Conservation (phyloP, 2,329 filamentous ascomycete genomes). For the Fusarium setosum region DNA sequence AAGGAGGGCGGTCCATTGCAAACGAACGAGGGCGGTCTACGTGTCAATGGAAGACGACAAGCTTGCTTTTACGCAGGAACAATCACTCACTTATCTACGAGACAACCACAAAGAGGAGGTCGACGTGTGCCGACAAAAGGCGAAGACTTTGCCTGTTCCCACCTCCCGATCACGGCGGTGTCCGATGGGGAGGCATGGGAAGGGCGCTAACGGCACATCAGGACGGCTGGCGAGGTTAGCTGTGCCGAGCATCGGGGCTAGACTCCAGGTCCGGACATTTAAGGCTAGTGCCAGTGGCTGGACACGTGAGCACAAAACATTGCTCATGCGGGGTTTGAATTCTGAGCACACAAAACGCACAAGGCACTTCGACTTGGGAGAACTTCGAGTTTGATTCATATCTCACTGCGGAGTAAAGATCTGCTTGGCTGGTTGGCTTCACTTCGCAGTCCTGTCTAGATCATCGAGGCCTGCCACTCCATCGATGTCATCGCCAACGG, state of each 20-base stretch:
- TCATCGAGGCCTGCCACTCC: constrained; percentile 1
- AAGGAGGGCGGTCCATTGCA: constrained; percentile 50
- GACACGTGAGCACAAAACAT: constrained; percentile 11
- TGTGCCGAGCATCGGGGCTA: constrained; percentile 37
- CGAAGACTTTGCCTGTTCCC: constrained; percentile 36
- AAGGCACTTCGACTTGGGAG: constrained; percentile 10
- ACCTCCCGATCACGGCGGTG: constrained; percentile 42
- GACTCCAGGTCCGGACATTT: constrained; percentile 4
- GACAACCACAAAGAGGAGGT: constrained; percentile 19
- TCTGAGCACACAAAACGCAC: constrained; percentile 14
- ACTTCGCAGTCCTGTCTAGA: constrained; percentile 11
- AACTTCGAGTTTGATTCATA: constrained; percentile 33
- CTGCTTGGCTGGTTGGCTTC: not conserved
- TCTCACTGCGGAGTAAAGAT: constrained; percentile 25
- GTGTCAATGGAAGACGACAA: constrained; percentile 13
- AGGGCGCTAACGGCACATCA: constrained; percentile 14
- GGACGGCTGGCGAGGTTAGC: constrained; percentile 18
- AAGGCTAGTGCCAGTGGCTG: constrained; percentile 10
- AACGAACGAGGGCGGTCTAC: constrained; percentile 14
- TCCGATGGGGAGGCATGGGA: constrained; percentile 15
- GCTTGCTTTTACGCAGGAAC: constrained; percentile 6
- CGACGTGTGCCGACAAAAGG: constrained; percentile 21
- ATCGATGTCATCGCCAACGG: not conserved
- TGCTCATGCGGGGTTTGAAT: not conserved
- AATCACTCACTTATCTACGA: constrained; percentile 29